Base-by-base conservation (phyloP, 2,329 filamentous ascomycete genomes). In the Penicillium oxalicum region DNA sequence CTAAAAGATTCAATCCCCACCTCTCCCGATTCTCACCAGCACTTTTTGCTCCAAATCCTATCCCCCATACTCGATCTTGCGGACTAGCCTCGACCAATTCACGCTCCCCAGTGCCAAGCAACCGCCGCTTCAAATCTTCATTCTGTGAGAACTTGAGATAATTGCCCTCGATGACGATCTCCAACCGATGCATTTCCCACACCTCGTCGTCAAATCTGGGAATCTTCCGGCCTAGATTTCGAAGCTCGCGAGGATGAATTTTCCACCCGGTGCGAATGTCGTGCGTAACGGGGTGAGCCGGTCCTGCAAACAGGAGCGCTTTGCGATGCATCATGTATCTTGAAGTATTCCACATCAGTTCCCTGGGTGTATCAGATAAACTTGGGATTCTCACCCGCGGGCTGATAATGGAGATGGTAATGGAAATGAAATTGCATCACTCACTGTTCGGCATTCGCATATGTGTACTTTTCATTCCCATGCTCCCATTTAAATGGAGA, bases 401-500 rank as follows among this genome's bases (percentile, higher is more conserved):
- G 29, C 8, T 11, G 29, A 2, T 4, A 32, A 32, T 8, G 11
- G 3, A 32, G 5, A 32, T 8, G 29, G 11, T 7, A 11, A 32
- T 7, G 9, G 9, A 3, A 32, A 27, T n/a, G 18, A 7, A 29
- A 27, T 4, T 13, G 1, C 4, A 9, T 7, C 13, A 5, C 13
- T 35, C 26, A 43, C 40, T 43, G 40, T 25, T 43, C 40, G 33
- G 40, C 40, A 35, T 43, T 43, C 26, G 40, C 40, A n/a, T 43
- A 43, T 12, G 11, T 34, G 32, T 33, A 43, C 34, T 7, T 43
- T 25, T 44, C 27, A 11, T 11, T 39, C 2, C 18, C 42, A 33
- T 41, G 24, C 26, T 39, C 25, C 50, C 47, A 48, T 39, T 34
- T 18, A 7, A 53, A 53, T 25, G 51, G 48, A 3, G 51, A 53